Conservation (phyloP, 1,284 basidiomycete genomes). For the Ustilago xerochloae region DNA sequence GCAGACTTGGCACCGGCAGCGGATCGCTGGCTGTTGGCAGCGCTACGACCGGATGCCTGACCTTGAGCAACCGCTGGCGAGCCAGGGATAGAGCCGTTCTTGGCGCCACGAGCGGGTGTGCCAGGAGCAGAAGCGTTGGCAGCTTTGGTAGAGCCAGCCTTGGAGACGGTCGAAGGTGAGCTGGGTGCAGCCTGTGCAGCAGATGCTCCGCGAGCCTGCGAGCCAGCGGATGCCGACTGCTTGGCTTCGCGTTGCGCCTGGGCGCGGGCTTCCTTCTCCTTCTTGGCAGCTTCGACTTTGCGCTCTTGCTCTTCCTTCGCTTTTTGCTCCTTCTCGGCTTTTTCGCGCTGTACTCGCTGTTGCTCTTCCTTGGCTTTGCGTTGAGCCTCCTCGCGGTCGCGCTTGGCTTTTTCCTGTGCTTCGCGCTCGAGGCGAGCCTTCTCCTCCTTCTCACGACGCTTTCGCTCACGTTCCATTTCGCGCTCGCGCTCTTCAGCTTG, state of each 20-base stretch:
- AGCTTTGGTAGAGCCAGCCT: conserved; percentile 18
- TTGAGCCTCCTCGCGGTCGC: conserved; percentile 68
- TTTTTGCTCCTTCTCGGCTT: conserved; percentile 56
- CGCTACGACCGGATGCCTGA: conserved; percentile 18
- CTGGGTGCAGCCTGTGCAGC: conserved; percentile 11
- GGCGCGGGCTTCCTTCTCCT: conserved; percentile 60
- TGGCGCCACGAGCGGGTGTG: conserved; percentile 32
- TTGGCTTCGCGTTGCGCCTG: conserved; percentile 71
- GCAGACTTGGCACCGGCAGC: conserved; percentile 15
- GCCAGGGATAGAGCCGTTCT: conserved; percentile 32
- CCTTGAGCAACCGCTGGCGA: conserved; percentile 22
- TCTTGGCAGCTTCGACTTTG: conserved; percentile 40
- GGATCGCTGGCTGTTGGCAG: neutral
- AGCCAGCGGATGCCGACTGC: conserved; percentile 54
- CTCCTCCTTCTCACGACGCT: conserved; percentile 77
- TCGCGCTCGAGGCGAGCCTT: conserved; percentile 73
- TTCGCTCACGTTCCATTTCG: conserved; percentile 73
- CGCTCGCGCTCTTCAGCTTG: conserved; percentile 70
- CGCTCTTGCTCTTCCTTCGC: conserved; percentile 47
- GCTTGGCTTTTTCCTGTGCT: conserved; percentile 66
- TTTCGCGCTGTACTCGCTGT: conserved; percentile 72
- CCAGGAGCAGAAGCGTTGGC: conserved; percentile 12
- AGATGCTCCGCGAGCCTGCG: conserved; percentile 14
- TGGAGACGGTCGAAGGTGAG: conserved; percentile 27
- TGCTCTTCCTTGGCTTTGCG: conserved; percentile 66